These are phyloP conservation scores for Medicago lupulina DNA, from an alignment of 306 rosid genomes.

Conservation along the genomic window DNA sequence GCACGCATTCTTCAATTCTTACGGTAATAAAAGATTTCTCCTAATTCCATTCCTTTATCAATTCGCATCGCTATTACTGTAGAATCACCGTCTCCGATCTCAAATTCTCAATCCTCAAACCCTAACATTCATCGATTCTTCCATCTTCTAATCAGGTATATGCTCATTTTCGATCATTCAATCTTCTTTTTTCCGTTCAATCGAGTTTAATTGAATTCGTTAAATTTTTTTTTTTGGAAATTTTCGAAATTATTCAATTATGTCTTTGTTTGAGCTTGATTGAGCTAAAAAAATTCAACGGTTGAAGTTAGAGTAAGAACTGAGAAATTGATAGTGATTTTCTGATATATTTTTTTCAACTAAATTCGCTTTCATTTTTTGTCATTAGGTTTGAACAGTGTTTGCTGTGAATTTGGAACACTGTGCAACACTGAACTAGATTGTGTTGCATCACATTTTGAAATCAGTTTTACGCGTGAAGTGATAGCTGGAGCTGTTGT, in stretches of 20 bases:
- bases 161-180: constrained; percentile 33
- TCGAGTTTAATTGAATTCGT: constrained; percentile 26
- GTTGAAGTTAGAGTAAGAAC: constrained; percentile 41
- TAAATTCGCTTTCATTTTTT: constrained; percentile 4
- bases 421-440: constrained; percentile 27
- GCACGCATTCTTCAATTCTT: constrained; percentile 31
- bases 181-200: background rate
- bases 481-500: constrained; percentile 53
- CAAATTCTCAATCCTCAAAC: constrained; percentile 58
- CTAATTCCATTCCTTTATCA: constrained; percentile 25
- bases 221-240: constrained; percentile 17
- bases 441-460: constrained; percentile 41
- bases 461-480: constrained; percentile 33
- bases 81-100: constrained; percentile 57
- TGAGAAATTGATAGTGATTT: constrained; percentile 20
- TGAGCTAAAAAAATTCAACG: constrained; percentile 35
- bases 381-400: constrained; percentile 11
- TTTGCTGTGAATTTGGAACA: constrained; percentile 5
- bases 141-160: constrained; percentile 58
- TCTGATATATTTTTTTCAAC: constrained; percentile 28
- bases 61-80: constrained; percentile 16
- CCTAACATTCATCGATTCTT: constrained; percentile 41
- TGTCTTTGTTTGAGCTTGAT: background rate
- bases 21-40: background rate
- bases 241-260: background rate